Evolutionary conservation across 352 stramenopile genomes (phyloP).

Genomic region (Phytophthora meadii): DNA sequence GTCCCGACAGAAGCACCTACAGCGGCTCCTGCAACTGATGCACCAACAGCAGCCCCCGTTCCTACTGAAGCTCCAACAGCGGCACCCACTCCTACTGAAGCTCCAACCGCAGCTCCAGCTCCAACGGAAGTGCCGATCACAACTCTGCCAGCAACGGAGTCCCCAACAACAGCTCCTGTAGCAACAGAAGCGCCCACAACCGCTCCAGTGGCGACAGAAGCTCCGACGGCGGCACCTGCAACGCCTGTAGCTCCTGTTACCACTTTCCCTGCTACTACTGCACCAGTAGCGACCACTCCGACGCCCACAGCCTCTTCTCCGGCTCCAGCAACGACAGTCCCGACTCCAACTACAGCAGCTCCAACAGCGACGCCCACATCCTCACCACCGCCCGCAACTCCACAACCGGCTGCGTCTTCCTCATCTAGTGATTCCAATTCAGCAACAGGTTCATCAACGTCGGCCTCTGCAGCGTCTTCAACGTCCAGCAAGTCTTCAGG

Average conservation of each 20-base stretch:
- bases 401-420: slow-evolving; percentile 15
- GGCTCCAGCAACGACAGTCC: slow-evolving; percentile 6
- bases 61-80: background rate
- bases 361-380: slow-evolving; percentile 1
- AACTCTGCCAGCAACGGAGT: slow-evolving; percentile 17
- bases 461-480: slow-evolving; percentile 4
- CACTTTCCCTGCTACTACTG: slow-evolving; percentile 12
- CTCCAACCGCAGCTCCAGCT: slow-evolving; percentile 4
- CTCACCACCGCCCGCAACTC: slow-evolving; percentile 9
- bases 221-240: slow-evolving; percentile 15
- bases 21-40: slow-evolving; percentile 19
- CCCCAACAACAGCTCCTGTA: slow-evolving; percentile 8
- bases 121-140: slow-evolving; percentile 8
- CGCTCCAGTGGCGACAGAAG: background rate
- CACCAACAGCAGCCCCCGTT: slow-evolving; percentile 6
- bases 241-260: slow-evolving; percentile 10
- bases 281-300: slow-evolving; percentile 10
- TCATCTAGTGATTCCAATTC: slow-evolving; percentile 16
- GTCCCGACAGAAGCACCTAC: slow-evolving; percentile 9
- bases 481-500: slow-evolving; percentile 5
- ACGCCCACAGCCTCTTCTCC: slow-evolving; percentile 21
- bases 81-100: background rate
- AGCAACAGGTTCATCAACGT: slow-evolving; percentile 11
- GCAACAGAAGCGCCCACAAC: slow-evolving; percentile 13
- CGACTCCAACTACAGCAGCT: slow-evolving; percentile 18